Percentiles rank a stretch among this genome's conserved stretches.
Evolutionary conservation across 2,329 filamentous ascomycete genomes (phyloP).

Genomic region (Rosellinia necatrix): DNA sequence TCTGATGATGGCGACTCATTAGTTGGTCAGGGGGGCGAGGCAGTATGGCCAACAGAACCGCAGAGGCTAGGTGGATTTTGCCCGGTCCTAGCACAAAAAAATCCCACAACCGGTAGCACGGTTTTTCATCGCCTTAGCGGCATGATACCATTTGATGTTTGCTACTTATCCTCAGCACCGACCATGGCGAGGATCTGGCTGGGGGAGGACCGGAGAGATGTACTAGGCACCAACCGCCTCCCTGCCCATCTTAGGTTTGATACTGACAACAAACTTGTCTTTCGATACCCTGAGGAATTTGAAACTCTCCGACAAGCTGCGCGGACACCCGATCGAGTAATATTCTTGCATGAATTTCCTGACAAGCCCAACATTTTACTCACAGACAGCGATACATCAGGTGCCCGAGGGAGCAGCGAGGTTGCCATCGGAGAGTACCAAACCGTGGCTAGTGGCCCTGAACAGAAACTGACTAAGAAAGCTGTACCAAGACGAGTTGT

Average conservation of each 20-base stretch:
- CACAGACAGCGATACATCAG: constrained; percentile 30
- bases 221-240: constrained; percentile 47
- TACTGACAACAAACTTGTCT: constrained; percentile 19
- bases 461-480: neutral
- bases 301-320: constrained; percentile 23
- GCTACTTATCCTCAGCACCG: constrained; percentile 49
- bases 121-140: constrained; percentile 45
- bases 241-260: constrained; percentile 44
- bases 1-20: constrained; percentile 31
- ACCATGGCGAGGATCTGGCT: constrained; percentile 44
- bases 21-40: constrained; percentile 36
- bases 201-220: constrained; percentile 50
- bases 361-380: constrained; percentile 13
- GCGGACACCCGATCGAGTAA: constrained; percentile 37
- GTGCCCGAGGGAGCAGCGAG: constrained; percentile 31
- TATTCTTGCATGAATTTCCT: constrained; percentile 33
- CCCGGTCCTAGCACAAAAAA: constrained; percentile 37
- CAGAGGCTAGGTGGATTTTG: constrained; percentile 34
- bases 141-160: constrained; percentile 48
- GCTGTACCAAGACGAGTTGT: constrained; percentile 3
- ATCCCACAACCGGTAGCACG: neutral
- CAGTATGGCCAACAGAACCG: constrained; percentile 34
- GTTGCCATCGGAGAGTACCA: constrained; percentile 25
- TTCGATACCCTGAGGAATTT: constrained; percentile 33
- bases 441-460: neutral